phyloP scores from a whole-genome alignment of 1,284 basidiomycete genomes.

The Quambalaria eucalypti region DNA sequence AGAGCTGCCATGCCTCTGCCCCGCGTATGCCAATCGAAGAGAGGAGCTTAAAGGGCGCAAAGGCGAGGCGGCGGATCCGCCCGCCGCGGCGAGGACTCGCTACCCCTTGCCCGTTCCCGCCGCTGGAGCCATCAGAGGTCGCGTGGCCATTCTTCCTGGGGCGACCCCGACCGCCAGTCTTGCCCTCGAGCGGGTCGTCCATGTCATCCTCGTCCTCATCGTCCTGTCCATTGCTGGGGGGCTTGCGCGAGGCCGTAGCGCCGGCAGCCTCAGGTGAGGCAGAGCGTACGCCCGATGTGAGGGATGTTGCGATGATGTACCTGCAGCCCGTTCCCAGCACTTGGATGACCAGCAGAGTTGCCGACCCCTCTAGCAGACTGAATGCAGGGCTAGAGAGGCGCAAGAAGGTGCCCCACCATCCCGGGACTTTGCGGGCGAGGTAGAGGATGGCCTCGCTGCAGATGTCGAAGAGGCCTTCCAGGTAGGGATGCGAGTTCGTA shows the following conservation, averaged over 20 bases:
- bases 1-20: conserved; percentile 41
- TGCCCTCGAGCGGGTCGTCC: not conserved
- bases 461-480: not conserved
- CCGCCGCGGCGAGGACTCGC: conserved; percentile 16
- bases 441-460: conserved; percentile 18
- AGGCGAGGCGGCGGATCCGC: conserved; percentile 23
- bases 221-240: conserved; percentile 1
- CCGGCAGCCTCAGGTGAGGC: conserved; percentile 60
- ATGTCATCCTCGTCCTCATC: too few relatives aligned
- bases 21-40: conserved; percentile 29
- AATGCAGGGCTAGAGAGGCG: conserved; percentile 39
- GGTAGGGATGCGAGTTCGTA: not conserved
- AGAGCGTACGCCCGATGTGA: conserved; percentile 53
- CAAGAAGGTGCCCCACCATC: conserved; percentile 38
- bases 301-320: conserved; percentile 27
- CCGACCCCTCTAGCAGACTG: conserved; percentile 42
- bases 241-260: conserved; percentile 62
- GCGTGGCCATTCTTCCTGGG: not conserved
- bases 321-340: conserved; percentile 10
- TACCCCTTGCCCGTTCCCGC: too few relatives aligned
- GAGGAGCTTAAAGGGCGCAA: conserved; percentile 1
- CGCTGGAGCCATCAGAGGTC: not conserved
- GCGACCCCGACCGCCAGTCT: not conserved
- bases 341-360: conserved; percentile 43
- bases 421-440: conserved; percentile 28